Base-by-base conservation (phyloP, 192 early-diverging fungal genomes). In the Backusella liffmaniae region DNA sequence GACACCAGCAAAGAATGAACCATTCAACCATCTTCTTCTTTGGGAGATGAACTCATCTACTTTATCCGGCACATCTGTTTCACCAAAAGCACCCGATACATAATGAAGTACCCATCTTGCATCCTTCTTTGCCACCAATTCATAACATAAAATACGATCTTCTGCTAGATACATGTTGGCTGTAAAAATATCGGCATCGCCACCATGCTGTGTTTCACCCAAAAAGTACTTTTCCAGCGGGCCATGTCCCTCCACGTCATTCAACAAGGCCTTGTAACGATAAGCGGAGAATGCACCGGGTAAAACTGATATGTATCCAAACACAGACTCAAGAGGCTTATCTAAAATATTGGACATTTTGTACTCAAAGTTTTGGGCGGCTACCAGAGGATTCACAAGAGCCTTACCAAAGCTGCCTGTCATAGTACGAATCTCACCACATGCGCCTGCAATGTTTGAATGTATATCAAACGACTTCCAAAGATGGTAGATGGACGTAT, bases 241-340 rank as follows among this genome's bases (percentile, higher is more conserved):
- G 42, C 91, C 85, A 26, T 78, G 34, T 62, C 89, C 82, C 21
- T 86, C 80, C 1, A 77, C 81, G 53, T 91, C 89, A 73, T 92
- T 91, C 56, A 91, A 85, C 23, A 94, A 82, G 29, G 93, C 94
- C 29, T 76, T 80, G 76, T 90, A 95, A 13, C 93, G 86, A 82
- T 96, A 96, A 15, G 94, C 94, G 18, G 92, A 94, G 76, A 96
- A 96, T 8, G 94, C 94, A 74, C 94, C 90, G 23, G 95, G 94
- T 70, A 95, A 87, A 62, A 95, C 95, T 2, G 92, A 91, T 69
- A 96, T 96, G 72, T 94, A 96, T 4, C 95, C 95, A 72, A 94
- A 94, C 21, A 95, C 90, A 5, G 92, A 94, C 76, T 96, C 94
- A 23, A 96, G 77, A 12, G 91, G 85, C 79, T 91, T 90, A 66